Evolutionary conservation across 1,284 basidiomycete genomes (phyloP), one percentile per base, ranked within the genome.

Genomic region (Entoloma clypeatum): DNA sequence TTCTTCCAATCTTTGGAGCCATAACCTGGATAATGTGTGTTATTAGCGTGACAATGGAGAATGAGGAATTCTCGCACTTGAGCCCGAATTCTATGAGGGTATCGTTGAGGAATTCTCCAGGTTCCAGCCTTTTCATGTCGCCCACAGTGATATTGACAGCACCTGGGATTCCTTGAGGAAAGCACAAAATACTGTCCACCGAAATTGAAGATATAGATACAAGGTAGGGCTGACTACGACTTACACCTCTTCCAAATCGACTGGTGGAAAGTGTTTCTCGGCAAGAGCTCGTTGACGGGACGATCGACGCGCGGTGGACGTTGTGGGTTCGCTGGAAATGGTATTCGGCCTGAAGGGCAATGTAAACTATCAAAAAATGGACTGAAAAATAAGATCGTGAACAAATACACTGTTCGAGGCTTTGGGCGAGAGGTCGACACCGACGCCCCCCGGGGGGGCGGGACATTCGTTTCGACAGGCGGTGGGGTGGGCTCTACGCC

Each of bases 51-150:
- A 29, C 35, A 29, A 23, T 26, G 1, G 7, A 5, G 30, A 25
- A 29, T 51, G 31, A 13, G 29, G 23, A 23, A 21, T 9, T 16
- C 11, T 68, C 84, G 36, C 56, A 91, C 87, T 91, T 92, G 23
- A 99, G 71, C 2, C 92, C 95, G 57, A 95, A 96, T 58, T 99
- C 95, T 32, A 99, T 91, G 17, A 98, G 65, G 0, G 89, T 94
- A 65, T 99, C 96, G 60, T 99, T 99, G 34, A 99, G 69, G 58
- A 86, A 97, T 58, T 94, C 88, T 17, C 78, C 78, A 1, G 81
- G 81, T 33, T 77, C 65, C 19, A 96, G 63, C 7, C 93, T 80
- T 40, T 70, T 72, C 14, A 83, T 59, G 54, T 96, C 93, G n/a
- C 79, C 82, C 28, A 74, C 73, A 11, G 81, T 91, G 55, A 95